Base-by-base conservation (phyloP, 2,329 filamentous ascomycete genomes). In the Didymella sp. region DNA sequence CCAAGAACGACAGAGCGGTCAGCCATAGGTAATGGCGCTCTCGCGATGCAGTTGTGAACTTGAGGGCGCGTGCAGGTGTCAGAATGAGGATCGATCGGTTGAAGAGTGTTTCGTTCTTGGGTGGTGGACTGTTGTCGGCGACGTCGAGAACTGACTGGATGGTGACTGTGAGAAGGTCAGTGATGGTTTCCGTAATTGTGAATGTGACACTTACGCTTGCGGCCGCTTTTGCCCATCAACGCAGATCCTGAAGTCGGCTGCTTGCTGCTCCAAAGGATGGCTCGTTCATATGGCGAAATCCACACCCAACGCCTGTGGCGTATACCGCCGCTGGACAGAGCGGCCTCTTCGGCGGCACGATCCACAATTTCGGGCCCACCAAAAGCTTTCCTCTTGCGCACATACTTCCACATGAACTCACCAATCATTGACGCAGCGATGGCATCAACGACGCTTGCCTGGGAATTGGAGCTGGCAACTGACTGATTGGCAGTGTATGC, bases 341-440 rank as follows among this genome's bases (percentile, higher is more conserved):
- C 68, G 31, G 84, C 83, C 58, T 82, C 84, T 63, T 84, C 86
- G 22, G 80, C 82, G 28, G 75, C 69, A 41, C 83, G 81, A 35
- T 81, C 77, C 22, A 71, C 64, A 33, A 69, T 65, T 41, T 93
- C 90, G 3, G 84, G 79, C 50, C 94, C 87, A 19, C 92, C 92
- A 73, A 99, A 98, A 0, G 94, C 96, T 78, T 93, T 97, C 63
- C 94, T 87, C 73, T 91, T 85, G 48, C 91, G 85, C 30, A 94
- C 89, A 70, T 96, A 95, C 76, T 96, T 96, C 81, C 89, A 93
- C 90, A 96, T 94, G 90, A 91, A 95, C 71, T 98, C 95, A 33
- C 95, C 95, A 27, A 99, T 92, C 95, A 99, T 99, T 0, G 94
- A 96, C 72, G 96, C 93, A 1, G 95, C 93, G 75, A 99, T 98